Evolutionary conservation across 352 stramenopile genomes (phyloP).

Genomic region (Pythium insidiosum): DNA sequence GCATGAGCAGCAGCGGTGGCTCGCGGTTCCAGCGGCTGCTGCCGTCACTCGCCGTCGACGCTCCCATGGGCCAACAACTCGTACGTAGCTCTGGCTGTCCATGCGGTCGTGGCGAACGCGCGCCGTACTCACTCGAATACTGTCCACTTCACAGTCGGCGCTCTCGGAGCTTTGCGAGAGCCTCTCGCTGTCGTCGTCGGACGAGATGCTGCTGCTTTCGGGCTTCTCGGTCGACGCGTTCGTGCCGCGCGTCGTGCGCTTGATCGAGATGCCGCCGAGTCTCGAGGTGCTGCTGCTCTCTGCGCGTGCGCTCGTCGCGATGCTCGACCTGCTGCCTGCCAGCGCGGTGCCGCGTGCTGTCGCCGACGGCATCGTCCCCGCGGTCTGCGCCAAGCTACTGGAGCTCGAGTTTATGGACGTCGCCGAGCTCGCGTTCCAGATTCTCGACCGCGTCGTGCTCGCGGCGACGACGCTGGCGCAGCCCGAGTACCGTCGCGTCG

Average conservation of each 20-base stretch:
- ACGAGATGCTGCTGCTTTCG: constrained; percentile 57
- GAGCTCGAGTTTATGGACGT: constrained; percentile 84
- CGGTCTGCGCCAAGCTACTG: constrained; percentile 60
- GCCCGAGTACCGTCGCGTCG: constrained; percentile 22
- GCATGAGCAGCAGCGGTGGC: no score
- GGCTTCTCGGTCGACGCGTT: constrained; percentile 58
- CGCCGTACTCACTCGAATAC: neutral
- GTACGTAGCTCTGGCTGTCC: constrained; percentile 11
- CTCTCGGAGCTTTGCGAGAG: constrained; percentile 59
- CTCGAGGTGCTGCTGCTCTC: constrained; percentile 63
- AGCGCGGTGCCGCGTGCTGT: constrained; percentile 34
- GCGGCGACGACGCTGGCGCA: constrained; percentile 1
- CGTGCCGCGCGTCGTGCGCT: constrained; percentile 26
- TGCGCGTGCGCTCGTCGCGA: constrained; percentile 35
- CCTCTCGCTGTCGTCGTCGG: constrained; percentile 60
- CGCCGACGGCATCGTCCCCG: constrained; percentile 30
- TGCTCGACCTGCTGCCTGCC: constrained; percentile 48
- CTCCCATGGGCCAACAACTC: constrained; percentile 30
- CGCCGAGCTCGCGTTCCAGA: constrained; percentile 57
- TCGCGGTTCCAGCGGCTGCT: constrained; percentile 40
- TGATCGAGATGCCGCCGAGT: constrained; percentile 32
- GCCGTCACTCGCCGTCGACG: constrained; percentile 22
- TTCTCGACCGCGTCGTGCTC: constrained; percentile 46
- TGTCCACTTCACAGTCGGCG: constrained; percentile 15
- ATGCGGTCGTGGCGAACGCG: neutral